These are phyloP conservation scores for Cucurbita maxima DNA, from an alignment of 306 rosid species.

Conservation along the genomic window DNA sequence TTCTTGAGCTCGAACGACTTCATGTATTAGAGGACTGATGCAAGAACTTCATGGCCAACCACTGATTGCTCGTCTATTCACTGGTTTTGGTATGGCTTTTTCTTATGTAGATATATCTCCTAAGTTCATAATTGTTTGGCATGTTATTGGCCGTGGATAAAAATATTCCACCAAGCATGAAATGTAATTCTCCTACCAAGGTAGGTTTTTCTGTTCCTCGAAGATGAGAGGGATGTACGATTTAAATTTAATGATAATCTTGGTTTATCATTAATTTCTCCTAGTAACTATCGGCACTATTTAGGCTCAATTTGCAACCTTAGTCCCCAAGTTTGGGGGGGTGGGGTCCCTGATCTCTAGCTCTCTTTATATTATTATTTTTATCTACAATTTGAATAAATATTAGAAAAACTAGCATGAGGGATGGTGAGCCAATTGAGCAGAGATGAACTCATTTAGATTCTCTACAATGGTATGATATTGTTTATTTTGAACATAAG, in stretches of 20 bases:
- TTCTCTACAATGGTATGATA: no score
- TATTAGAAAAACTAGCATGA: no score
- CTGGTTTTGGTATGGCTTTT: neutral
- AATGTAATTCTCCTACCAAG: neutral
- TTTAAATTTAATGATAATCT: neutral
- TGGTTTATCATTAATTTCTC: neutral
- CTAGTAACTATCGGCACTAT: neutral
- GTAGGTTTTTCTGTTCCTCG: neutral
- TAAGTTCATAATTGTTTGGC: neutral
- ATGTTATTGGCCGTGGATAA: neutral
- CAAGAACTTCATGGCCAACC: neutral
- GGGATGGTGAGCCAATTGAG: no score
- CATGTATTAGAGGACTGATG: conserved; percentile 38
- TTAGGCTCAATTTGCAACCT: no score
- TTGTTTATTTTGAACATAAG: no score
- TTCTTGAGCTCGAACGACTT: conserved; percentile 44
- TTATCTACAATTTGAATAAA: no score
- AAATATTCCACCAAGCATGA: neutral
- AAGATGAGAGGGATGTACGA: neutral
- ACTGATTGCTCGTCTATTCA: neutral
- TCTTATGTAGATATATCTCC: neutral
- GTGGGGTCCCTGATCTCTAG: no score
- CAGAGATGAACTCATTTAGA: no score
- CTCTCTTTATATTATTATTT: no score
- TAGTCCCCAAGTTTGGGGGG: no score